These are phyloP conservation scores for Nannochloropsis gaditana DNA, from an alignment of 108 stramenopile species.

Conservation along the genomic window DNA sequence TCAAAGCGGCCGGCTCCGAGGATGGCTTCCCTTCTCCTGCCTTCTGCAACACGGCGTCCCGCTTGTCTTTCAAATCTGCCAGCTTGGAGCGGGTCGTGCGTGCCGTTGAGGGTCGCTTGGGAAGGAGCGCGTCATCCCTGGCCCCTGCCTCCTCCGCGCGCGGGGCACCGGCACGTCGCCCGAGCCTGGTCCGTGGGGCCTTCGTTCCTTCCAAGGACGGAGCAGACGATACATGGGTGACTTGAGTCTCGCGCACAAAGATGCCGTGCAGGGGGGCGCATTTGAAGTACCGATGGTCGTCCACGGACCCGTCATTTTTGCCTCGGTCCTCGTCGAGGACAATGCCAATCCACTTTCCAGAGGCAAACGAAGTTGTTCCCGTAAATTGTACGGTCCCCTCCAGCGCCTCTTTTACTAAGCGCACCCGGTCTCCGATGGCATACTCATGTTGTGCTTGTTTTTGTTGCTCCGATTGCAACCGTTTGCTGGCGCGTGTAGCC, in stretches of 20 bases:
- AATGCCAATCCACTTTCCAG: slow-evolving; percentile 18
- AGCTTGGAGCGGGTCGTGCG: neutral
- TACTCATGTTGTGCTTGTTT: neutral
- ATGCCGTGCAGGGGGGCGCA: slow-evolving; percentile 9
- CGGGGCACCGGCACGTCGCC: neutral
- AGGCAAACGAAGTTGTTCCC: neutral
- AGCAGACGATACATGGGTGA: neutral
- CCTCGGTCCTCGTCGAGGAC: neutral
- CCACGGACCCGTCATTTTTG: slow-evolving; percentile 14
- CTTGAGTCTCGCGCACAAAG: slow-evolving; percentile 21
- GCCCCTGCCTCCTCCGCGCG: neutral
- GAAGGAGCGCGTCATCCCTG: neutral
- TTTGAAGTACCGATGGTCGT: neutral
- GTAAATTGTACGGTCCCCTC: neutral
- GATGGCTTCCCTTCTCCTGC: neutral
- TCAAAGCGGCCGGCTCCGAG: neutral
- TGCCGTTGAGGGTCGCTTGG: neutral
- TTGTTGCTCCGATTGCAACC: neutral
- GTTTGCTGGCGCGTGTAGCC: neutral
- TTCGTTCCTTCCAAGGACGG: neutral
- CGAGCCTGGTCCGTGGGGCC: neutral
- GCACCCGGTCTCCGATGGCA: neutral
- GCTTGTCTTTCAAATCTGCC: slow-evolving; percentile 18
- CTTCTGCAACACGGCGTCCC: neutral
- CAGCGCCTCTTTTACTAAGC: neutral